Evolutionary conservation across 257 asterid genomes (phyloP).

Genomic region (Leonotis leonurus): DNA sequence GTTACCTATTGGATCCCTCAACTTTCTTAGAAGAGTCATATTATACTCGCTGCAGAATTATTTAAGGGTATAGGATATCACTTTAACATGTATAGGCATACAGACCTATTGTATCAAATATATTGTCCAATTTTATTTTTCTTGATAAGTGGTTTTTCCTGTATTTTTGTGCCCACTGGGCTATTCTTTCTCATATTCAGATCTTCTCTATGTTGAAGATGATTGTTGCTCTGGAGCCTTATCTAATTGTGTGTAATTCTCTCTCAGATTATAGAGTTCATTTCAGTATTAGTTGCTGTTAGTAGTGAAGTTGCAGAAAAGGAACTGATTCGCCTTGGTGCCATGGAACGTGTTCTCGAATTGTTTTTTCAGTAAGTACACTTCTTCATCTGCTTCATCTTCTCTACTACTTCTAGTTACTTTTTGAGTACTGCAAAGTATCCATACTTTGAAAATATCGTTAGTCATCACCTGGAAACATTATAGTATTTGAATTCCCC

Average conservation of each 20-base stretch:
- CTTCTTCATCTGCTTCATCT: no score
- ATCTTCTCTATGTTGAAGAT: not conserved
- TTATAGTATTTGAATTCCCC: conserved; percentile 16
- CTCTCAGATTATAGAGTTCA: conserved; percentile 85
- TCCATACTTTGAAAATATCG: no score
- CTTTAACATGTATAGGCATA: not conserved
- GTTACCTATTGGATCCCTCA: conserved; percentile 7
- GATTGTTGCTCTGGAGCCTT: conserved; percentile 11
- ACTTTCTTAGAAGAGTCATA: no score
- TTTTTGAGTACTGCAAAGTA: no score
- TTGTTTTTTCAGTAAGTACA: conserved; percentile 72
- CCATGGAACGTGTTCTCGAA: conserved; percentile 54
- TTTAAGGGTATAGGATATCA: no score
- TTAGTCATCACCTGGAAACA: conserved; percentile 47
- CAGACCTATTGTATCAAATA: not conserved
- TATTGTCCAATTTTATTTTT: not conserved
- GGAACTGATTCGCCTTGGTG: conserved; percentile 74
- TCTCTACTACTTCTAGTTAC: conserved; percentile 1
- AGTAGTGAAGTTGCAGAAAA: conserved; percentile 77
- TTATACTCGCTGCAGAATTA: not conserved
- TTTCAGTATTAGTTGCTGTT: conserved; percentile 73
- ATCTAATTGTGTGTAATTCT: conserved; percentile 14
- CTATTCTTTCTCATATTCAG: not conserved
- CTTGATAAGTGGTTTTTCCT: not conserved
- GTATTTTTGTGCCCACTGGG: not conserved